Evolutionary conservation across 2,329 filamentous ascomycete species (phyloP).

Genomic region (Sclerotinia trifoliorum): DNA sequence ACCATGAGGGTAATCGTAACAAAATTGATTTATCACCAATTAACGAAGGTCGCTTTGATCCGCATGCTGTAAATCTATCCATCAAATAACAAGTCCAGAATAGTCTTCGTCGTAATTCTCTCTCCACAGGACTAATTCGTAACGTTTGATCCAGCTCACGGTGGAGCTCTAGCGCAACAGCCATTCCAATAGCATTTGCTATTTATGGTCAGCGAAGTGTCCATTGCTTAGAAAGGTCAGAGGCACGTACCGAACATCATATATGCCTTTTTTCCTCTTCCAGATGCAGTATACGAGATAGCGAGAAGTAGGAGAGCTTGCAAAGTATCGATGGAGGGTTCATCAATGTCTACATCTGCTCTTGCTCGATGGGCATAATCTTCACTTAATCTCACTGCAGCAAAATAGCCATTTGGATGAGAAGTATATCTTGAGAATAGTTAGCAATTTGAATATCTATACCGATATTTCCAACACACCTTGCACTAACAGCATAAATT

Average conservation of each 20-base stretch:
- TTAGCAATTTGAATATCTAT: slow-evolving; percentile 25
- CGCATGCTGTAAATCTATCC: slow-evolving; percentile 78
- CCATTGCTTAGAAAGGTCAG: background rate
- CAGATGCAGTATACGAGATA: slow-evolving; percentile 72
- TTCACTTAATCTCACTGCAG: slow-evolving; percentile 66
- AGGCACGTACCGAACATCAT: slow-evolving; percentile 70
- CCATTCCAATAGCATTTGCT: slow-evolving; percentile 80
- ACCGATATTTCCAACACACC: slow-evolving; percentile 46
- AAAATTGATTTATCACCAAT: slow-evolving; percentile 75
- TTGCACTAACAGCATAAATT: slow-evolving; percentile 61
- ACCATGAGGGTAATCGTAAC: slow-evolving; percentile 73
- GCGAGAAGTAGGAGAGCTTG: slow-evolving; percentile 75
- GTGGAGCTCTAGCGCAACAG: slow-evolving; percentile 76
- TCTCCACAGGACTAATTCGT: slow-evolving; percentile 63
- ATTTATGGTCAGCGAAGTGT: slow-evolving; percentile 40
- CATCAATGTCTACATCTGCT: slow-evolving; percentile 71
- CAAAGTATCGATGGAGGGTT: slow-evolving; percentile 74
- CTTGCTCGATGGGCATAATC: slow-evolving; percentile 72
- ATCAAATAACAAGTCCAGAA: slow-evolving; percentile 90
- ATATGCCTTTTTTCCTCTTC: slow-evolving; percentile 80
- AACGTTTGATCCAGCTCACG: slow-evolving; percentile 67
- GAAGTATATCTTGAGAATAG: slow-evolving; percentile 60
- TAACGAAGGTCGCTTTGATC: slow-evolving; percentile 78
- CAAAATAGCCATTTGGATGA: slow-evolving; percentile 65
- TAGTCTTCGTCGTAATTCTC: slow-evolving; percentile 73